Conservation (phyloP, 2,329 filamentous ascomycete species). For the Periconia sp. region DNA sequence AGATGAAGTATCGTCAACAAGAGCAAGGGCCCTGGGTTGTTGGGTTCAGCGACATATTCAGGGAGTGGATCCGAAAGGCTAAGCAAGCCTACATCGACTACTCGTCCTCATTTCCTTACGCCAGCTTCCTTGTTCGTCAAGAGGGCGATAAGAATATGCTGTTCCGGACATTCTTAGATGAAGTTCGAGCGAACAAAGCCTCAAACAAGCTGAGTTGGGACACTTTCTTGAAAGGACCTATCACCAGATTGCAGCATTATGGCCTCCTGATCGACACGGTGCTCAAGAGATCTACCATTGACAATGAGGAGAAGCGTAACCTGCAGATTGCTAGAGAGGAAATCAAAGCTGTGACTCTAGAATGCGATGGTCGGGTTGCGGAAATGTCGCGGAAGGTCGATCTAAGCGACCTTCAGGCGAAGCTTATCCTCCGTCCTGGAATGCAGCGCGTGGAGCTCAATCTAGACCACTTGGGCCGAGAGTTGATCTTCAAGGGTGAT, state of each 20-base stretch:
- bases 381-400: slow-evolving; percentile 92
- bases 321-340: slow-evolving; percentile 85
- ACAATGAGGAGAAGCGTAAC: slow-evolving; percentile 89
- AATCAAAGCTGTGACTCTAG: slow-evolving; percentile 84
- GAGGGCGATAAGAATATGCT: slow-evolving; percentile 84
- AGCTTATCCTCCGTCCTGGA: slow-evolving; percentile 82
- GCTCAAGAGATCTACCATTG: slow-evolving; percentile 79
- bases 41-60: slow-evolving; percentile 95
- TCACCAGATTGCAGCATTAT: slow-evolving; percentile 91
- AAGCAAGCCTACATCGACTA: slow-evolving; percentile 90
- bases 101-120: slow-evolving; percentile 83
- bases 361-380: slow-evolving; percentile 90
- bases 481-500: slow-evolving; percentile 88
- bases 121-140: slow-evolving; percentile 80
- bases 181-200: slow-evolving; percentile 76
- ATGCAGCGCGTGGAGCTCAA: slow-evolving; percentile 87
- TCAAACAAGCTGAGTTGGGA: slow-evolving; percentile 90
- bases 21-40: slow-evolving; percentile 95
- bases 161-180: slow-evolving; percentile 85
- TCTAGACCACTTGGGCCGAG: slow-evolving; percentile 89
- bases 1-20: slow-evolving; percentile 94
- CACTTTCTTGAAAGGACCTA: slow-evolving; percentile 90
- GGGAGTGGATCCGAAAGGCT: slow-evolving; percentile 97
- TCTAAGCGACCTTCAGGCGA: slow-evolving; percentile 81
- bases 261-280: slow-evolving; percentile 82